Conservation (phyloP, 2,329 filamentous ascomycete genomes). For the Thelonectria blattea region DNA sequence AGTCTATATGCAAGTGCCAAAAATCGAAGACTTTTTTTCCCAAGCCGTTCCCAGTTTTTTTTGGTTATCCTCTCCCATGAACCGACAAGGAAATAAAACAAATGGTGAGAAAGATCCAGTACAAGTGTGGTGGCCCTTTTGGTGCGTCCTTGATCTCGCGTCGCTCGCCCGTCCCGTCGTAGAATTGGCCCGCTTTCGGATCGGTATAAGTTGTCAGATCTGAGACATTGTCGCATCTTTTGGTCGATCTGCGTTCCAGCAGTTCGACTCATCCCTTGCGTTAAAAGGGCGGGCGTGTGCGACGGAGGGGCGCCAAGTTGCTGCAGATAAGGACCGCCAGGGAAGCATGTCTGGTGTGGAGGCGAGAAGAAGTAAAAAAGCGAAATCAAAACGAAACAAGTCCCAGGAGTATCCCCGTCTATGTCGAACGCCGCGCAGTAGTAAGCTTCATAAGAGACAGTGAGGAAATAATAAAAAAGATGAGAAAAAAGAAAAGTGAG, state of each 20-base stretch:
- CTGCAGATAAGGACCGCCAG: slow-evolving; percentile 7
- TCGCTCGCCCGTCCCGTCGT: slow-evolving; percentile 15
- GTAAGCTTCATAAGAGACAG: slow-evolving; percentile 26
- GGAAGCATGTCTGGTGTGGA: slow-evolving; percentile 20
- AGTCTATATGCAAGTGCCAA: slow-evolving; percentile 39
- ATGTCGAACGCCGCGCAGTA: slow-evolving; percentile 43
- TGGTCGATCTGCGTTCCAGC: slow-evolving; percentile 40
- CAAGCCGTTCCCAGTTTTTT: slow-evolving; percentile 37
- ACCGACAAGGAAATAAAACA: slow-evolving; percentile 21
- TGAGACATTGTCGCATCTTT: slow-evolving; percentile 40
- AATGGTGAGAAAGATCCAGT: slow-evolving; percentile 21
- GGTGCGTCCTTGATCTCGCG: slow-evolving; percentile 18
- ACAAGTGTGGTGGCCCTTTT: slow-evolving; percentile 20
- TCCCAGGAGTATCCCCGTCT: slow-evolving; percentile 38
- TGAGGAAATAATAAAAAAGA: slow-evolving; percentile 23
- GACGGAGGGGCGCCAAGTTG: slow-evolving; percentile 19
- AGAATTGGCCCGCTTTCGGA: slow-evolving; percentile 13
- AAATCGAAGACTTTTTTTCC: slow-evolving; percentile 38
- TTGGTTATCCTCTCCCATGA: slow-evolving; percentile 31
- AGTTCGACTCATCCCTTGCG: slow-evolving; percentile 29
- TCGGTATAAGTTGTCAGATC: slow-evolving; percentile 28
- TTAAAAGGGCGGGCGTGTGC: slow-evolving; percentile 14
- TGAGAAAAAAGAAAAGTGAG: slow-evolving; percentile 21
- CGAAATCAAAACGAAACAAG: slow-evolving; percentile 19
- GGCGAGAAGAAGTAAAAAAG: slow-evolving; percentile 8